Base-by-base conservation (phyloP, 352 stramenopile species). In the Peronosclerospora sorghi region DNA sequence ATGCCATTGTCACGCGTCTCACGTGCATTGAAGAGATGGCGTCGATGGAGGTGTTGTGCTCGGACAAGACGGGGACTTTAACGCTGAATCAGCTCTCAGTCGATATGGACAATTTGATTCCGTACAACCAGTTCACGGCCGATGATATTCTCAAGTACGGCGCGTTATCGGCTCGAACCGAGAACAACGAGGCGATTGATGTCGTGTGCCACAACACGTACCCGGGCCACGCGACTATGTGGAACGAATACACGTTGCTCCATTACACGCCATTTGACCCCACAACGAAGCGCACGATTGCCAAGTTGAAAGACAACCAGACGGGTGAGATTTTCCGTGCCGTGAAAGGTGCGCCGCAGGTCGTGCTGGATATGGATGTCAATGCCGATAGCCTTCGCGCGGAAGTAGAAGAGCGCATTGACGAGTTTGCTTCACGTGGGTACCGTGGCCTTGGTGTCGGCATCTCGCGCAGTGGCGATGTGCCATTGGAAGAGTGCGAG, bases 31-130 rank as follows among this genome's bases (percentile, higher is more conserved):
- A 97, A 45, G 81, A 96, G 47, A 81, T 97, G 53, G 88, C 86
- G 14, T 72, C 59, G 30, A 97, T 97, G 85, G 73, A 85, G 51
- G 76, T 97, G 45, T 61, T 97, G 87, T 83, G 32, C 97, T 88
- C 19, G 70, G 96, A n/a, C n/a, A n/a, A n/a, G n/a, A n/a, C n/a
- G n/a, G n/a, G n/a, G n/a, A n/a, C n/a, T n/a, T n/a, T n/a, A 3
- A 97, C 91, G 17, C 73, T 97, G 56, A 98, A 98, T 63, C 73
- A 94, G 46, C 95, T 98, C 62, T 96, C 90, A 20, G 86, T 98
- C 34, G 79, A 95, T 50, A 45, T 84, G 54, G 84, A 83, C 51
- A 88, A 85, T 65, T 35, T 90, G 41, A 86, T 79, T 45, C 66
- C 71, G 24, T 77, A 81, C 73, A 82, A 83, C 48, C 62, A 63